Evolutionary conservation across 805 yeast species (phyloP), one percentile per base, ranked within the genome.

Genomic region (Novakomyces olei): DNA sequence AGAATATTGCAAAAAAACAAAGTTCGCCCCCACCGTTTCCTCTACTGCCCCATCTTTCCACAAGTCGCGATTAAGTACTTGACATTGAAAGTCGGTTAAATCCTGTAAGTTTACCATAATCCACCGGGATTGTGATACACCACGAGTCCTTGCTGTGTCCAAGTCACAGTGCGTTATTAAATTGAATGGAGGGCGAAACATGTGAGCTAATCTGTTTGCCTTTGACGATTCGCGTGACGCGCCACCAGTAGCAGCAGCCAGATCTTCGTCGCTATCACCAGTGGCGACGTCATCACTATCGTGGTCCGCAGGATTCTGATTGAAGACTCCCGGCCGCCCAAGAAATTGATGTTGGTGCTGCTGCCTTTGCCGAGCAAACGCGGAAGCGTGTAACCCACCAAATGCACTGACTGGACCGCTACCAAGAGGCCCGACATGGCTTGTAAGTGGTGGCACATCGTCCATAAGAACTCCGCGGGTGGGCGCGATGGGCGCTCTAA

Each of bases 171-270:
- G 69, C 15, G 71, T 61, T 45, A 88, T 80, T 22, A 88, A 55
- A 43, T 85, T 95, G 56, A 79, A 85, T 0, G 99, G 99, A 0
- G 98, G 96, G 39, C 85, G 62, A 52, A 85, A 88, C 19, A 88
- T 58, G 39, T 64, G 64, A 4, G 93, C 95, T 30, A 88, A 57
- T 32, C 91, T 60, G 40, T 69, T 61, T 51, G 67, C 80, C 32
- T 61, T 68, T 14, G 63, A 50, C 0, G 62, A 56, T 33, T 69
- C 51, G 31, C 58, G 60, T 2, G 58, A 45, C 27, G 48, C 25
- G 25, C 25, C 25, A 22, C 25, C 25, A 10, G 25, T n/a, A n/a
- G n/a, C n/a, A n/a, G n/a, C n/a, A n/a, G n/a, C n/a, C n/a, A n/a
- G n/a, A 10, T 29, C 32, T 15, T 29, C 32, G 12, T 17, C 15